Evolutionary conservation across 768 basidiomycete species (phyloP), one percentile per base, ranked within the genome.

Genomic region (Leccinum disarticulatum): DNA sequence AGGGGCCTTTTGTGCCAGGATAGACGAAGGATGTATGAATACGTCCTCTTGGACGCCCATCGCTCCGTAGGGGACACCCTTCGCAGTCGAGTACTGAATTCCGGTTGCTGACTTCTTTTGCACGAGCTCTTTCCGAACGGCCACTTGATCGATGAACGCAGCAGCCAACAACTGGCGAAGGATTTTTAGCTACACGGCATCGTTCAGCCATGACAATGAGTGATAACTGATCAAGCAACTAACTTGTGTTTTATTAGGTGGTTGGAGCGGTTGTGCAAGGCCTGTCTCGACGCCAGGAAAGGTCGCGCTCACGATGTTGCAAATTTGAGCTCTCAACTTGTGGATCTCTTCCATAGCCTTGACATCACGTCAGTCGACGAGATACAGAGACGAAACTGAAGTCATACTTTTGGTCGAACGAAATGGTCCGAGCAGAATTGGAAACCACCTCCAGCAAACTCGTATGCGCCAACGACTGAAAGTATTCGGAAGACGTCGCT

Each of bases 261-360:
- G 96, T 41, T 77, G 69, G 13, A 98, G 77, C 58, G 87, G 85
- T 4, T 82, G 81, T 3, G 79, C 73, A 64, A 91, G 87, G 10
- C 82, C 83, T 2, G 83, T 76, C 56, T 87, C 80, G 5, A 80
- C 73, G 4, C 81, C 83, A 3, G 88, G 83, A 63, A 95, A 92
- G 68, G 90, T 90, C n/a, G 82, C 77, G 57, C 82, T 80, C 5
- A 96, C 91, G 49, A 98, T 95, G 58, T 82, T 84, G 66, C 84
- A 90, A 58, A 99, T 88, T 68, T 99, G 97, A 0, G 86, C 81
- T 36, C 95, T 85, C 5, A 99, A 80, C 71, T 98, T 98, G 73
- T 95, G 97, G 36, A 97, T 96, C 77, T 99, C 97, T 75, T 97
- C 92, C 95, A 99, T 98, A 0, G 94, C 92, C 95, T 98, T 19